Evolutionary conservation across 176 grass and related monocot genomes (phyloP), one percentile per base, ranked within the genome.

Genomic region (Eragrostis nindensis): DNA sequence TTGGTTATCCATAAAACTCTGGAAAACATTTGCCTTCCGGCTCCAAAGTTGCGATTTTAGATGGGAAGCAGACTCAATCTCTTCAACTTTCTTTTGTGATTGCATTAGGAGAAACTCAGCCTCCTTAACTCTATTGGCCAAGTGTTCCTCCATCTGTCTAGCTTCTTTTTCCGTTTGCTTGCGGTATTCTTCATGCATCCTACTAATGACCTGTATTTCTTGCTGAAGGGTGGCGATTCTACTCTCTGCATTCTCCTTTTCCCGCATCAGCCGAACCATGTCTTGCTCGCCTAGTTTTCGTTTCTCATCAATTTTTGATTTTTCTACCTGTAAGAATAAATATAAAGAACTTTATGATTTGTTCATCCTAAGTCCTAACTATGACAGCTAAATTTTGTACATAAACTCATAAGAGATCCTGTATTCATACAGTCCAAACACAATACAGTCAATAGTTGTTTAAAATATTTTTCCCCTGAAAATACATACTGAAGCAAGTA

Each of bases 241-340:
- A 66, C 65, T 81, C 17, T 98, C 95, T 30, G 86, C 82, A 83
- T 85, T 86, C 43, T 95, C 92, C 55, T 91, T 98, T 61, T 94
- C 92, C 71, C 52, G 87, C 22, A 73, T 78, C 70, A 98, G 54
- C 18, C 78, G 84, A 77, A 81, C 68, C 66, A 87, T 85, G 40
- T 87, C 92, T 83, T 91, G 83, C 62, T 98, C 92, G 0, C 78
- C 81, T 45, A 85, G 30, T 80, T 87, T 95, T 67, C 81, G 91
- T 85, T 86, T 93, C 81, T 93, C 92, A 78, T 93, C 95, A 75
- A 89, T 81, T 83, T 87, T 98, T 76, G 86, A 85, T 76, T 93
- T 98, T 36, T 95, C 95, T 59, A 89, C 84, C 95, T 98, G 86
- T 22, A 87, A 46, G 54, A 76, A 16, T 73, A 63, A 86, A 63